Percentiles rank a stretch among this genome's conserved stretches.
Evolutionary conservation across 179 eudicot species (phyloP).

Genomic region (Silene noctiflora): DNA sequence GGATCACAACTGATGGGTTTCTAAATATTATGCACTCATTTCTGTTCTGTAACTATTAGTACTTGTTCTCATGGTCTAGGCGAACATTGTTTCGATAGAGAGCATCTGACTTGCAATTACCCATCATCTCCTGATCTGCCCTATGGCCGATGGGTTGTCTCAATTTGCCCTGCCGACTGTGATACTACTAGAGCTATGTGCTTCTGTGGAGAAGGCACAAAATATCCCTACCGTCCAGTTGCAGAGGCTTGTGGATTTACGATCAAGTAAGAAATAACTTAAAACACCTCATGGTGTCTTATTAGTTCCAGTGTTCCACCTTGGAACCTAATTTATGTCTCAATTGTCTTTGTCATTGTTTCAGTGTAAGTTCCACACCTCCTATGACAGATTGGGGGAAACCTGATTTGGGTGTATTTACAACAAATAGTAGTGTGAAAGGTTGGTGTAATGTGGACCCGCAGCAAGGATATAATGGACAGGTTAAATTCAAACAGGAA

Average conservation of each 20-base stretch:
- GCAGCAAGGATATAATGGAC: constrained; percentile 56
- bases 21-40: background rate
- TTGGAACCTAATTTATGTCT: constrained; percentile 9
- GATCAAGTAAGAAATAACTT: constrained; percentile 47
- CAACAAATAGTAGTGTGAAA: constrained; percentile 52
- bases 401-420: constrained; percentile 60
- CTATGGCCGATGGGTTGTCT: constrained; percentile 83
- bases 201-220: constrained; percentile 93
- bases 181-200: constrained; percentile 92
- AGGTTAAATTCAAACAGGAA: constrained; percentile 59
- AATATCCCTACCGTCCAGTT: constrained; percentile 87
- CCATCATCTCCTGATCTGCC: constrained; percentile 63
- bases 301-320: background rate
- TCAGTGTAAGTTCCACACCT: constrained; percentile 56
- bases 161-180: constrained; percentile 81
- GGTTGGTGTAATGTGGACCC: constrained; percentile 98
- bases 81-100: constrained; percentile 60
- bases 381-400: constrained; percentile 58
- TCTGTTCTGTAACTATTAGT: background rate
- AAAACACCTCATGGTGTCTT: background rate
- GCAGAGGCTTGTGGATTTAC: constrained; percentile 86
- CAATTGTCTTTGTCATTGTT: constrained; percentile 17
- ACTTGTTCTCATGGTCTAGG: constrained; percentile 48
- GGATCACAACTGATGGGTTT: constrained; percentile 4
- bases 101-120: constrained; percentile 62